These are phyloP conservation scores for Dittrichia graveolens DNA, from an alignment of 129 eudicot species.

Conservation along the genomic window DNA sequence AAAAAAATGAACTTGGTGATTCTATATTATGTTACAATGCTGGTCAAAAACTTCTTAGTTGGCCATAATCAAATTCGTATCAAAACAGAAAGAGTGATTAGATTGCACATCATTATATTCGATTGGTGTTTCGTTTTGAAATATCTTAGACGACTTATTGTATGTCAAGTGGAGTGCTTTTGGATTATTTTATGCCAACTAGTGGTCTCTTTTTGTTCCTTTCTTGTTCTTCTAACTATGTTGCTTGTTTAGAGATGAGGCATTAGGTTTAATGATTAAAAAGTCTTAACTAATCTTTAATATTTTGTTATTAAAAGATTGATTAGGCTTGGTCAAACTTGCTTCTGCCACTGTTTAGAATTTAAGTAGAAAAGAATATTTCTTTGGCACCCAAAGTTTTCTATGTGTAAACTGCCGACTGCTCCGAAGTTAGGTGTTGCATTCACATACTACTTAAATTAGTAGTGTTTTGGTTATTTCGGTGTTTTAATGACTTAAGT, in stretches of 20 bases:
- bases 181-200: slow-evolving; percentile 14
- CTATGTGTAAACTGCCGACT: too few relatives aligned
- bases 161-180: slow-evolving; percentile 5
- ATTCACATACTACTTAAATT: too few relatives aligned
- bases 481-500: too few relatives aligned
- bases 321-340: slow-evolving; percentile 30
- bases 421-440: too few relatives aligned
- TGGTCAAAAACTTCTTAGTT: slow-evolving; percentile 2
- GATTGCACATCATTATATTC: too few relatives aligned
- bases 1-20: not conserved
- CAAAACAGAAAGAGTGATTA: not conserved
- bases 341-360: not conserved
- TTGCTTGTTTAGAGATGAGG: slow-evolving; percentile 10
- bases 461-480: slow-evolving; percentile 6
- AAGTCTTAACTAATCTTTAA: slow-evolving; percentile 10
- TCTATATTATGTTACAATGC: not conserved
- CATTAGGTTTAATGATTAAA: slow-evolving; percentile 10
- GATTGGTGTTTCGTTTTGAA: not conserved
- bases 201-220: not conserved
- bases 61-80: not conserved
- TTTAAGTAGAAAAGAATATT: not conserved
- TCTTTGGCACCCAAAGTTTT: slow-evolving; percentile 23
- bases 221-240: not conserved
- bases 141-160: not conserved
- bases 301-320: slow-evolving; percentile 18